Evolutionary conservation across 75 land plant genomes (phyloP), one percentile per base, ranked within the genome.

Genomic region (Pinus taeda): DNA sequence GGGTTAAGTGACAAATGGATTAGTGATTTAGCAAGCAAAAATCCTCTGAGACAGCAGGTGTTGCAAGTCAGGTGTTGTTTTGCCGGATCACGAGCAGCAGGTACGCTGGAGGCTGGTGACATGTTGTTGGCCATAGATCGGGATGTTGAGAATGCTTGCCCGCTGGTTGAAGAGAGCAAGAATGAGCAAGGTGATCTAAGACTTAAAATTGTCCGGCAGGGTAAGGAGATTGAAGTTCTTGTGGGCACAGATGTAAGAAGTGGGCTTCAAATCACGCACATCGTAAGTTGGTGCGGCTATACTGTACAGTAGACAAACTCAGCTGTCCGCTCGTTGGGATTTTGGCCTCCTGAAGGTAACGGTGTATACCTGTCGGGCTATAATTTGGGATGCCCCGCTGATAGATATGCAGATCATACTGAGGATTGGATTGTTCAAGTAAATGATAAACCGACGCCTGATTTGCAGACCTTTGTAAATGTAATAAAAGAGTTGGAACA

Each of bases 391-490:
- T 92, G 98, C 77, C 98, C 98, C 7, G 93, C 74, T 0, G 90
- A 95, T 72, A 82, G 91, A 77, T 95, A 95, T 86, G 91, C 91
- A 37, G 74, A 90, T 24, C 87, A 88, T 85, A 89, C 98, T 55
- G 87, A 86, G 63, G 93, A 92, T 62, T 95, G 98, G 98, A 95
- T 95, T 63, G 93, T 95, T 69, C 91, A 95, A 82, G 77, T 95
- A 0, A 95, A 95, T 81, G 98, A 93, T 18, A 92, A 84, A 70
- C 83, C 78, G 21, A 95, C 91, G 14, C 91, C 91, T 57, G 88
- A 92, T 76, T 42, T 95, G 26, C 89, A 95, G 37, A 84, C 90
- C 3, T 94, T 95, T 78, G 79, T 92, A 8, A 76, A 85, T 59
- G 89, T 95, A 60, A 86, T 84, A 1, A 91, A 87, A 89, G 93